These are phyloP conservation scores for Erysimum cheiranthoides DNA, from an alignment of 345 rosid genomes.

Conservation along the genomic window DNA sequence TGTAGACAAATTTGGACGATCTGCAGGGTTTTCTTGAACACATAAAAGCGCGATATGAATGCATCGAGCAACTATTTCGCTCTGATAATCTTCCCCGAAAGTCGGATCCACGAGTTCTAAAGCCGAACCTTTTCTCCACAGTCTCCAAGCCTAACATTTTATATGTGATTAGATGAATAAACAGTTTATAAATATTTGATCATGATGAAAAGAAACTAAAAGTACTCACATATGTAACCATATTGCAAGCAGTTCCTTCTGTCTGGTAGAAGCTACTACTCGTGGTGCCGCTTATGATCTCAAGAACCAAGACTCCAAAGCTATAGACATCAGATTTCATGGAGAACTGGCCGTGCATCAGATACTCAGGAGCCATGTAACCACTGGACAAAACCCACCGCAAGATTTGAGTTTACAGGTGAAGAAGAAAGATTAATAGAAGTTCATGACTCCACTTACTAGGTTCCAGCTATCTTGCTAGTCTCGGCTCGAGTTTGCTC, in stretches of 20 bases:
- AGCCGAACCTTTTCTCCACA: constrained; percentile 49
- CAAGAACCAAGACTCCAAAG: constrained; percentile 33
- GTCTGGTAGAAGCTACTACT: constrained; percentile 13
- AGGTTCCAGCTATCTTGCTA: too few relatives aligned
- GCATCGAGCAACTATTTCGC: constrained; percentile 48
- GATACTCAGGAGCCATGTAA: too few relatives aligned
- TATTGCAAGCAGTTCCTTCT: constrained; percentile 11
- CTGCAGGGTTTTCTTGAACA: constrained; percentile 50
- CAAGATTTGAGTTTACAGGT: too few relatives aligned
- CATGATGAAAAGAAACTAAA: not conserved
- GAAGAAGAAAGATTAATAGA: not conserved
- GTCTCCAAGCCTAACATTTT: constrained; percentile 49
- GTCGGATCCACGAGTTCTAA: constrained; percentile 49
- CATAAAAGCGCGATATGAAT: constrained; percentile 59
- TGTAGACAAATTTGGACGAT: constrained; percentile 47
- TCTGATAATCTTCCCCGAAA: constrained; percentile 33
- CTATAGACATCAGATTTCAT: constrained; percentile 37
- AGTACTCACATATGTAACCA: constrained; percentile 43
- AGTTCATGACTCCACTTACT: too few relatives aligned
- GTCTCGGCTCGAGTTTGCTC: too few relatives aligned
- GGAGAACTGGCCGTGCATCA: constrained; percentile 37
- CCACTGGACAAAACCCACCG: too few relatives aligned
- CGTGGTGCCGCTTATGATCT: constrained; percentile 42
- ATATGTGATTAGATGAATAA: not conserved
- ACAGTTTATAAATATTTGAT: not conserved